These are phyloP conservation scores for Coemansia sp. DNA, from an alignment of 192 early-diverging fungal genomes.

Conservation along the genomic window DNA sequence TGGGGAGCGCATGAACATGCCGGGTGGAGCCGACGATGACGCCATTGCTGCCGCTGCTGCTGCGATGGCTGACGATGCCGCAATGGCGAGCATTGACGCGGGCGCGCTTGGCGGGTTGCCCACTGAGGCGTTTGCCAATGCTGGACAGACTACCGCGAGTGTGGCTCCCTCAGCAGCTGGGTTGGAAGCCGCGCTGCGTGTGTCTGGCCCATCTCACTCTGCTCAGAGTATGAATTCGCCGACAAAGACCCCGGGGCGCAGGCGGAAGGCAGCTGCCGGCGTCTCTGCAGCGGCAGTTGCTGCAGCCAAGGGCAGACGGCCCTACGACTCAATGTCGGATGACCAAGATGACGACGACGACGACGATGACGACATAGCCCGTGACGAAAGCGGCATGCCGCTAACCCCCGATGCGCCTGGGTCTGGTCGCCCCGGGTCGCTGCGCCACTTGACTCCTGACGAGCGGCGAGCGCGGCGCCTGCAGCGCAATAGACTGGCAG, in stretches of 20 bases:
- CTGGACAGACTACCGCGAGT: conserved; percentile 5
- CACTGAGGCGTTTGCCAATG: conserved; percentile 7
- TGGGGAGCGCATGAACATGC: conserved; percentile 8
- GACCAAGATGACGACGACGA: conserved; percentile 17
- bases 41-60: not conserved
- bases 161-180: conserved; percentile 3
- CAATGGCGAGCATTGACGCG: conserved; percentile 16
- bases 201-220: not conserved
- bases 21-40: not conserved
- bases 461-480: conserved; percentile 74
- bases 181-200: not conserved
- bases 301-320: not conserved
- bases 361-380: not conserved
- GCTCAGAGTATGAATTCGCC: not conserved
- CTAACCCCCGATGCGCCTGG: conserved; percentile 53
- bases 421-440: conserved; percentile 49
- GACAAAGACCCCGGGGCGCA: conserved; percentile 1
- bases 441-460: conserved; percentile 59
- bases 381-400: conserved; percentile 35
- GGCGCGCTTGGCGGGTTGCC: conserved; percentile 20
- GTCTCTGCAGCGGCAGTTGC: conserved; percentile 8
- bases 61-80: not conserved
- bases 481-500: conserved; percentile 74
- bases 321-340: conserved; percentile 23
- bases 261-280: conserved; percentile 17